Percentiles rank a stretch among this genome's conserved stretches.
Conservation (phyloP, 495 filamentous ascomycete genomes). For the Daldinia decipiens region DNA sequence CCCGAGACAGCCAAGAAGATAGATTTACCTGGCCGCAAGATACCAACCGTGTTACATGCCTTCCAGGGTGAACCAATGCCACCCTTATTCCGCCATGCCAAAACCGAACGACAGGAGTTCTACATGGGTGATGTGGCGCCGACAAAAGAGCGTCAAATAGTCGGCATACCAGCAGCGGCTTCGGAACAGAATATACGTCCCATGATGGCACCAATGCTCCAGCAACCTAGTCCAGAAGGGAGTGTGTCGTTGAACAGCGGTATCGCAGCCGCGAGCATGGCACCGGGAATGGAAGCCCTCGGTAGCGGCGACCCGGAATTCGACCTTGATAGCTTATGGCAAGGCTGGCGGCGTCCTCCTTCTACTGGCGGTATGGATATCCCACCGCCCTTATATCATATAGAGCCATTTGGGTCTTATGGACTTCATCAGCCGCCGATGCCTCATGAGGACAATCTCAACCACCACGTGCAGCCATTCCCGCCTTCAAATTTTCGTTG, state of each 20-base stretch:
- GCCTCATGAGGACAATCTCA: slow-evolving; percentile 28
- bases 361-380: slow-evolving; percentile 14
- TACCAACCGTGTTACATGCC: slow-evolving; percentile 43
- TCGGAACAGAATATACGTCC: slow-evolving; percentile 33
- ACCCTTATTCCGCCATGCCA: slow-evolving; percentile 49
- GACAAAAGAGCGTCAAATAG: slow-evolving; percentile 33
- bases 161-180: slow-evolving; percentile 19
- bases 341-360: slow-evolving; percentile 35
- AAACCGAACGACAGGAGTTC: slow-evolving; percentile 36
- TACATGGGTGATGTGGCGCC: slow-evolving; percentile 32
- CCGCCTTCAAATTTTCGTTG: slow-evolving; percentile 29
- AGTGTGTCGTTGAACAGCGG: slow-evolving; percentile 62
- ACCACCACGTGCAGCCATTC: slow-evolving; percentile 21
- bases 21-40: slow-evolving; percentile 42
- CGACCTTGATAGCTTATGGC: slow-evolving; percentile 67
- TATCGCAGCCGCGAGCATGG: slow-evolving; percentile 40
- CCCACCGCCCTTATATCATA: slow-evolving; percentile 9
- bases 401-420: slow-evolving; percentile 21
- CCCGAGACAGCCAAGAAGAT: slow-evolving; percentile 26
- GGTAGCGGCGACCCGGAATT: slow-evolving; percentile 57
- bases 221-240: slow-evolving; percentile 56
- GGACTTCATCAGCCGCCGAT: slow-evolving; percentile 27
- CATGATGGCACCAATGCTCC: slow-evolving; percentile 47
- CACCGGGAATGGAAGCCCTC: slow-evolving; percentile 51
- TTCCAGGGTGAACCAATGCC: slow-evolving; percentile 47